Evolutionary conservation across 345 rosid genomes (phyloP).

Genomic region (Kandelia obovata): DNA sequence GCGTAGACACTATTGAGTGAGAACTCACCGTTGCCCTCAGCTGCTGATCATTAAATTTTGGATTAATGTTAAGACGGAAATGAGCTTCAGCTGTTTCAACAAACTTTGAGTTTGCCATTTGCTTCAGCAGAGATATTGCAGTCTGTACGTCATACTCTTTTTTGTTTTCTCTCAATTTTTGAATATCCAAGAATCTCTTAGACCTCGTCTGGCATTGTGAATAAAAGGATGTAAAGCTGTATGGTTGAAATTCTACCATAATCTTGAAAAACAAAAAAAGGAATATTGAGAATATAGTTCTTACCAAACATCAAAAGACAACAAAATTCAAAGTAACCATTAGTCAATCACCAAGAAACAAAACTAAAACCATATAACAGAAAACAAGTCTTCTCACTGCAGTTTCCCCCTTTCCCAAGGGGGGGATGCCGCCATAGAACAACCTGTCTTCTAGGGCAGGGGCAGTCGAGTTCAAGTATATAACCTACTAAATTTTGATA

Average conservation of each 20-base stretch:
- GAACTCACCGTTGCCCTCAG: conserved; percentile 81
- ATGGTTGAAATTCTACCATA: conserved; percentile 12
- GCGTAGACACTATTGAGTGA: background rate
- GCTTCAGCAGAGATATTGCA: conserved; percentile 76
- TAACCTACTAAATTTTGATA: background rate
- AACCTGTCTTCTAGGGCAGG: background rate
- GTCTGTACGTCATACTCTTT: conserved; percentile 67
- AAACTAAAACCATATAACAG: background rate
- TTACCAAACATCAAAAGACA: background rate
- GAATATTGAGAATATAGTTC: background rate
- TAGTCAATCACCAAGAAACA: background rate
- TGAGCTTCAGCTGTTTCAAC: conserved; percentile 92
- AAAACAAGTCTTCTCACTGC: no score
- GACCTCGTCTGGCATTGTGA: conserved; percentile 76
- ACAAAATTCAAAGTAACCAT: background rate
- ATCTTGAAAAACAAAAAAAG: conserved; percentile 6
- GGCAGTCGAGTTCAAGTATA: background rate
- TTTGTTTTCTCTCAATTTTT: conserved; percentile 84
- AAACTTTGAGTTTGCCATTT: conserved; percentile 63
- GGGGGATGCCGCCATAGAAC: no score
- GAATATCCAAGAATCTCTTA: conserved; percentile 97
- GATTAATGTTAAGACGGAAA: conserved; percentile 94
- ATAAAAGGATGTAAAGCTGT: conserved; percentile 11
- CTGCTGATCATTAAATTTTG: conserved; percentile 96
- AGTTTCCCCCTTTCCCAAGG: no score